Conservation (phyloP, 2,329 filamentous ascomycete species). For the Alternaria infectoria region DNA sequence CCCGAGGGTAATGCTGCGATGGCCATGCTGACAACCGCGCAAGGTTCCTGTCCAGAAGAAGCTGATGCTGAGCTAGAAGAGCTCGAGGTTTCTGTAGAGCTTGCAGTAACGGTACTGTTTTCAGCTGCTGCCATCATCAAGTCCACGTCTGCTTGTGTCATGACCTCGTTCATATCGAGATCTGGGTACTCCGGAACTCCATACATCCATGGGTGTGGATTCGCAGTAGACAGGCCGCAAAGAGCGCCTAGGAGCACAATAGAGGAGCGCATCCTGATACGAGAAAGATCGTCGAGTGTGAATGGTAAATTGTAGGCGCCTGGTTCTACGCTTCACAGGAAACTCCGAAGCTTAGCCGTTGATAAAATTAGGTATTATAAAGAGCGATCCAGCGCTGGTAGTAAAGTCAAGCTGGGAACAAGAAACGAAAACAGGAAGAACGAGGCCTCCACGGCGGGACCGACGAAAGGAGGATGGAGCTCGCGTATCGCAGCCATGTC, state of each 20-base stretch:
- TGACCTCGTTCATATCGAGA: slow-evolving; percentile 34
- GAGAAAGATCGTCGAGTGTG: neutral
- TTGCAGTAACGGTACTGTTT: slow-evolving; percentile 16
- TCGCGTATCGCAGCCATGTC: slow-evolving; percentile 3
- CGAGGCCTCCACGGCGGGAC: neutral
- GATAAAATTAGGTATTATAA: slow-evolving; percentile 17
- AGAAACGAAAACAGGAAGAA: neutral
- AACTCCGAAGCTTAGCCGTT: neutral
- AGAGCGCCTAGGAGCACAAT: slow-evolving; percentile 27
- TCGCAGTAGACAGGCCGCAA: slow-evolving; percentile 27
- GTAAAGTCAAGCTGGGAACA: neutral
- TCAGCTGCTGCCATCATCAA: slow-evolving; percentile 22
- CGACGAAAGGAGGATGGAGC: slow-evolving; percentile 1
- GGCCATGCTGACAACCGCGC: slow-evolving; percentile 38
- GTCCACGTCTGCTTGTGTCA: slow-evolving; percentile 32
- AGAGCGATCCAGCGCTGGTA: slow-evolving; percentile 29
- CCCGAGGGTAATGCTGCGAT: slow-evolving; percentile 34
- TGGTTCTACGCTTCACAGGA: neutral
- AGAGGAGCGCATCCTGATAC: slow-evolving; percentile 27
- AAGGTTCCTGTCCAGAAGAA: slow-evolving; percentile 37
- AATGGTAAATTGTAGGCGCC: neutral
- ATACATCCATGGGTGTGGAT: slow-evolving; percentile 42
- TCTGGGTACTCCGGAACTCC: slow-evolving; percentile 39
- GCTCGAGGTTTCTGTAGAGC: slow-evolving; percentile 19
- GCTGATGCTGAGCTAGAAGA: slow-evolving; percentile 20